Base-by-base conservation (phyloP, 2,329 filamentous ascomycete species). In the Claviceps quebecensis region DNA sequence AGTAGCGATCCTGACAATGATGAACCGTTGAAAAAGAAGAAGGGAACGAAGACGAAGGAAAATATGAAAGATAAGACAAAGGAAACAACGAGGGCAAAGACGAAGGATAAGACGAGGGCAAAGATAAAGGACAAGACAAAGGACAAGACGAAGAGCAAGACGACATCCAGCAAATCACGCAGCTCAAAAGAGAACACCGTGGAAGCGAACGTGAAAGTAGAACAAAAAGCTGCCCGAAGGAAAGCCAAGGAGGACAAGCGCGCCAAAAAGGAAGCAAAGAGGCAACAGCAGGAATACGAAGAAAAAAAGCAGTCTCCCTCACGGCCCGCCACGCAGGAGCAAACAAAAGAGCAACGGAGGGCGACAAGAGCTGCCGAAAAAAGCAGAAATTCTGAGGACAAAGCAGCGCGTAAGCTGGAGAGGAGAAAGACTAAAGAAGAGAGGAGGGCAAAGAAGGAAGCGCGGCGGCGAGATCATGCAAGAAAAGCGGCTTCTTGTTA, bases 261-360 rank as follows among this genome's bases (percentile, higher is more conserved):
- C 6, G 37, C 52, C 9, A 47, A 51, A 48, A 55, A 52, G 46
- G 53, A 51, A 16, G 51, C 50, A 9, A 52, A 45, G n/a, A 66
- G 61, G 56, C 67, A 63, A 53, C 16, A 45, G 26, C 67, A 63
- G 53, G 17, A 45, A 22, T 36, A 38, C 17, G 6, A 44, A 14
- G 7, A 16, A 16, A 46, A 22, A 5, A 14, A 39, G 23, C 40
- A 26, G 3, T 5, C 40, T 4, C 6, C 48, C 1, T 19, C 11
- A n/a, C 34, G 3, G 4, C 9, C 45, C 5, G 14, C 26, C 7
- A 17, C n/a, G 5, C 6, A 26, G 6, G 19, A 2, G 13, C 50
- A 70, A 60, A 69, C 67, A 2, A 76, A 71, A 61, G 70, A 71
- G 55, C 69, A 72, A 45, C 66, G 67, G 54, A 63, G 62, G 56